Evolutionary conservation across 2,329 filamentous ascomycete genomes (phyloP), one percentile per base, ranked within the genome.

Genomic region (Clarireedia homoeocarpa): DNA sequence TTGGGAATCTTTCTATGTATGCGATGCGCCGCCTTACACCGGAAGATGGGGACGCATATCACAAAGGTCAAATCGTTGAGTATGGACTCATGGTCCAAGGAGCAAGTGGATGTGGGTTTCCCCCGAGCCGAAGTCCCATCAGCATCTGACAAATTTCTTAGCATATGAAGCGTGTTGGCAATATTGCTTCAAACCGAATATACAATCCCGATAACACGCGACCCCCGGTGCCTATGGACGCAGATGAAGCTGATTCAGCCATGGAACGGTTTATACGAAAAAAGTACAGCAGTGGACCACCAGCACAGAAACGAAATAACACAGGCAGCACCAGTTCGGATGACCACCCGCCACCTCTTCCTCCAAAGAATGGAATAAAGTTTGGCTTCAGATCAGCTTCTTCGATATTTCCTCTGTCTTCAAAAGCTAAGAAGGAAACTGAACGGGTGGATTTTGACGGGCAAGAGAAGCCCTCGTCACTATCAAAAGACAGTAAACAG

Each of bases 1-100:
- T 77, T 99, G 73, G 94, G 94, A 58, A 84, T 97, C 62, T 99
- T 99, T 71, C 78, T 99, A 51, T 99, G 94, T 75, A 95, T 99
- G 88, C 89, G 94, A 70, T 99, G 94, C 77, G 94, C 91, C 53
- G 83, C 91, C 54, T 82, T 97, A 68, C 94, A 99, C 76, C 89
- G 94, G 69, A 97, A 97, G 74, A 78, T 99, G 67, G 94, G 94
- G 59, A 97, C 94, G 42, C 94, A 99, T 72, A 90, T 99, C 61
- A 96, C 91, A 63, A 99, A 99, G 72, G 91, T 99, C 76, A 99
- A 99, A 74, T 97, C 91, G 39, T 74, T 99, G 74, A 97, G 88
- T 72, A 97, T 99, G 91, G 94, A 99, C 73, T 94, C 87, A 64
- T 99, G 94, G 94, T 85, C 88, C 49, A 86, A 86, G 67, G 94